phyloP scores from a whole-genome alignment of 73 alveolate species.

The Strombidium stylifer region DNA sequence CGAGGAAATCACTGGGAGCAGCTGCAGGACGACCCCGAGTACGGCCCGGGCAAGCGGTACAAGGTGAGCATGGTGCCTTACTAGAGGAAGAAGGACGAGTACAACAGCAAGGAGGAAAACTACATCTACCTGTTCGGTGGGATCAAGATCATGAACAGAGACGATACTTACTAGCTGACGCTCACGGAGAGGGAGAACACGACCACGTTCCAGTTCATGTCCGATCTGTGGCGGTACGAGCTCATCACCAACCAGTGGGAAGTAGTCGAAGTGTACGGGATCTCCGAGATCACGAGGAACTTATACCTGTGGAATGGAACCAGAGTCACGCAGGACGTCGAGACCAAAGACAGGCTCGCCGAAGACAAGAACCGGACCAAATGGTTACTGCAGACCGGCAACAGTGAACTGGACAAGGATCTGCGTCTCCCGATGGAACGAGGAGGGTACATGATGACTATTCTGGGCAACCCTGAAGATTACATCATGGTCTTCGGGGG shows the following conservation, averaged over 20 bases:
- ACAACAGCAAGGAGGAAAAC: constrained; percentile 11
- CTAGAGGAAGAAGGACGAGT: constrained; percentile 28
- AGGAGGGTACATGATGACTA: constrained; percentile 60
- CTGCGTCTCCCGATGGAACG: constrained; percentile 39
- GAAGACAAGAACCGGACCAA: not conserved
- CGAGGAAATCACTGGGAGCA: constrained; percentile 36
- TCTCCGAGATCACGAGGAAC: constrained; percentile 24
- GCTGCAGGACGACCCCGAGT: not conserved
- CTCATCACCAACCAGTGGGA: constrained; percentile 51
- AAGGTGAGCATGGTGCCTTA: constrained; percentile 48
- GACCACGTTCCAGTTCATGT: constrained; percentile 18
- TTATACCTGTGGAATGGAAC: constrained; percentile 32
- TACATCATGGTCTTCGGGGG: constrained; percentile 63
- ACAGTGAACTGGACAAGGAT: not conserved
- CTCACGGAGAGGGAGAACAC: not conserved
- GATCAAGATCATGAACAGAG: too few relatives aligned
- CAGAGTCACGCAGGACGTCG: not conserved
- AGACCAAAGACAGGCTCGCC: constrained; percentile 1
- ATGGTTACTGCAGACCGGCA: not conserved
- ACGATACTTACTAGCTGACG: too few relatives aligned
- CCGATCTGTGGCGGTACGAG: constrained; percentile 62
- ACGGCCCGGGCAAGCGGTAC: constrained; percentile 54
- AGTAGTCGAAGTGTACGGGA: constrained; percentile 13
- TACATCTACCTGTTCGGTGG: constrained; percentile 55
- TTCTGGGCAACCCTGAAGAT: constrained; percentile 58